These are phyloP conservation scores for Clohesyomyces aquaticus DNA, from an alignment of 495 filamentous ascomycete species.

Conservation along the genomic window DNA sequence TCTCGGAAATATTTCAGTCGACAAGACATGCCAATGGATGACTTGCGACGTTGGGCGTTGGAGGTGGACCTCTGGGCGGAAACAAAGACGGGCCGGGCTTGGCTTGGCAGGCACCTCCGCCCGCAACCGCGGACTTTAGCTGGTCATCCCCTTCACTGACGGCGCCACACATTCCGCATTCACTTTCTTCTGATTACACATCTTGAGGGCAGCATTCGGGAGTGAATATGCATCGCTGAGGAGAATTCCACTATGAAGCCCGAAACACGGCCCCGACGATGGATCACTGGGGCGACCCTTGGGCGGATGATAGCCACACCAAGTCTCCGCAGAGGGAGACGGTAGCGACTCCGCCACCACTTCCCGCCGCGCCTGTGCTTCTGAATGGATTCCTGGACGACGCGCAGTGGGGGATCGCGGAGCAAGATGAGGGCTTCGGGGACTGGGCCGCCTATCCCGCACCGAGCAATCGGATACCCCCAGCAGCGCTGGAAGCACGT, in stretches of 20 bases:
- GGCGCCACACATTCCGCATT: neutral
- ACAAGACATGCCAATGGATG: too few relatives aligned
- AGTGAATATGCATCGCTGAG: conserved; percentile 34
- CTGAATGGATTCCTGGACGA: conserved; percentile 38
- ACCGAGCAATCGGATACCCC: neutral
- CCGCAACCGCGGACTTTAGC: neutral
- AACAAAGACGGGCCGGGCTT: conserved; percentile 12
- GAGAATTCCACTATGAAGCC: conserved; percentile 39
- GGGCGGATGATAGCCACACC: conserved; percentile 37
- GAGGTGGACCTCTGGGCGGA: neutral
- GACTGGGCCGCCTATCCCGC: conserved; percentile 18
- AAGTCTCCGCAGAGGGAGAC: conserved; percentile 19
- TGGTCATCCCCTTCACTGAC: neutral
- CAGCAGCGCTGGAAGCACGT: conserved; percentile 4
- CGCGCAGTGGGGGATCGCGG: conserved; percentile 36
- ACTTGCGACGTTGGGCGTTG: neutral
- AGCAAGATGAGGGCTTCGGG: conserved; percentile 25
- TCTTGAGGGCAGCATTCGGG: neutral
- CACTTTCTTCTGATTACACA: neutral
- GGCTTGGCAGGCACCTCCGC: conserved; percentile 12
- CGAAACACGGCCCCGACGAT: conserved; percentile 25
- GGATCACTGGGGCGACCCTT: conserved; percentile 43
- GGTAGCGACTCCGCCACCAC: conserved; percentile 8
- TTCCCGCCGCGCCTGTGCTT: conserved; percentile 15
- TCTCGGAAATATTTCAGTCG: too few relatives aligned